These are phyloP conservation scores for Melocanna baccifera DNA, from an alignment of 176 grass and related monocot species.

Conservation along the genomic window DNA sequence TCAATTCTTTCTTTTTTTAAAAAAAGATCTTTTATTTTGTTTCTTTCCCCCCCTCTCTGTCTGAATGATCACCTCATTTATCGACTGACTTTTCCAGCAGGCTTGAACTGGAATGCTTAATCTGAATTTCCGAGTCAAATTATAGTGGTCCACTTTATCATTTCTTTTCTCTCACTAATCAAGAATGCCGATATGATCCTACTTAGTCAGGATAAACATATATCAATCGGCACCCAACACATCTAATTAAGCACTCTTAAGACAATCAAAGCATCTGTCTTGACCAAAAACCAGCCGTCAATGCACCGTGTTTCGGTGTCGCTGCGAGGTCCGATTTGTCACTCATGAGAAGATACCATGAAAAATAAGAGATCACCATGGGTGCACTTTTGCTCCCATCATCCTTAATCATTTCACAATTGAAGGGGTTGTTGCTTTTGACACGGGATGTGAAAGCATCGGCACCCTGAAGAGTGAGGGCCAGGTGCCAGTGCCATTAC, in stretches of 20 bases:
- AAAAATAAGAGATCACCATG: background rate
- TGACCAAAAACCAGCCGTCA: background rate
- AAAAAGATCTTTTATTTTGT: background rate
- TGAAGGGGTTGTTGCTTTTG: background rate
- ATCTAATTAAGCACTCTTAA: background rate
- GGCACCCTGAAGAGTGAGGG: background rate
- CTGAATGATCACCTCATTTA: background rate
- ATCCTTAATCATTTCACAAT: conserved; percentile 28
- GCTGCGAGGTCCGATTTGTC: background rate
- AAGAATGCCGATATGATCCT: background rate
- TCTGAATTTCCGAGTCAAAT: conserved; percentile 12
- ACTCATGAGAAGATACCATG: background rate
- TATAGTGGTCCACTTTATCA: background rate
- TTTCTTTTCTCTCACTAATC: background rate
- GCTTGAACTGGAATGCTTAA: background rate
- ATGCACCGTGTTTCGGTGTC: conserved; percentile 34
- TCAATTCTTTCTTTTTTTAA: background rate
- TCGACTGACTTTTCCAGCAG: background rate
- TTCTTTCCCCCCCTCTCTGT: background rate
- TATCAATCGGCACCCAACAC: background rate
- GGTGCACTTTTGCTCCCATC: background rate
- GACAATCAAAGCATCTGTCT: background rate
- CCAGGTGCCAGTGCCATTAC: conserved; percentile 8
- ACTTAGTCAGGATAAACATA: conserved; percentile 5
- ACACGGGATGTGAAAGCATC: conserved; percentile 40